Base-by-base conservation (phyloP, 352 stramenopile species). In the Elongisporangium anandrum region DNA sequence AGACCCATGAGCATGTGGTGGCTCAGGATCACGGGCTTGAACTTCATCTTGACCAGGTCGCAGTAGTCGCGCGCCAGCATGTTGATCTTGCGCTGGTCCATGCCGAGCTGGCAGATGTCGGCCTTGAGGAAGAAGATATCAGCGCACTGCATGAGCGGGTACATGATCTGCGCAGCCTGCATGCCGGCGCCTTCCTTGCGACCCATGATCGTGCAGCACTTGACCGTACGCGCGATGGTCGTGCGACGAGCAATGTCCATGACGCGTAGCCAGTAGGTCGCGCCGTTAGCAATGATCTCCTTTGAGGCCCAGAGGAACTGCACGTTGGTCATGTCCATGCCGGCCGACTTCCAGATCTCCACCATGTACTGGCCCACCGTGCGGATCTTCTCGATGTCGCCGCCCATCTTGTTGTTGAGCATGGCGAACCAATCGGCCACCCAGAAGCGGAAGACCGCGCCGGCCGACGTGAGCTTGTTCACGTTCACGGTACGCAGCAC, bases 351-450 rank as follows among this genome's bases (percentile, higher is more conserved):
- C 97, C 97, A 99, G 61, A 99, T 98, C 73, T 99, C 96, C 57
- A 99, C 98, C 69, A 99, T 95, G 80, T 99, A 99, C 58, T 93
- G 73, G 52, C 94, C 94, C 45, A 98, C 94, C 16, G 85, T 90
- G 39, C 88, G 88, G 70, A 99, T 99, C 79, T 99, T 99, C 50
- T 96, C 84, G 22, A 99, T 73, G 70, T 99, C 96, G 38, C 96
- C 96, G 56, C 95, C 96, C 95, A 99, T 99, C 79, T 99, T 99
- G 77, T 98, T 98, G 77, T 99, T 99, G 66, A 99, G 94, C 66
- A 99, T 94, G 16, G 97, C 97, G 73, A 99, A 99, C 97, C 97
- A 99, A 73, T 99, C 97, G n/a, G 97, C 97, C 24, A 99, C 97
- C 97, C 97, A 99, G 75, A 99, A 99, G 68, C 97, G 95, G 73